A percentile compares a stretch with the other conserved stretches of the same genome.
phyloP scores from a whole-genome alignment of 1,284 basidiomycete genomes.

The Polyporus tsugae region DNA sequence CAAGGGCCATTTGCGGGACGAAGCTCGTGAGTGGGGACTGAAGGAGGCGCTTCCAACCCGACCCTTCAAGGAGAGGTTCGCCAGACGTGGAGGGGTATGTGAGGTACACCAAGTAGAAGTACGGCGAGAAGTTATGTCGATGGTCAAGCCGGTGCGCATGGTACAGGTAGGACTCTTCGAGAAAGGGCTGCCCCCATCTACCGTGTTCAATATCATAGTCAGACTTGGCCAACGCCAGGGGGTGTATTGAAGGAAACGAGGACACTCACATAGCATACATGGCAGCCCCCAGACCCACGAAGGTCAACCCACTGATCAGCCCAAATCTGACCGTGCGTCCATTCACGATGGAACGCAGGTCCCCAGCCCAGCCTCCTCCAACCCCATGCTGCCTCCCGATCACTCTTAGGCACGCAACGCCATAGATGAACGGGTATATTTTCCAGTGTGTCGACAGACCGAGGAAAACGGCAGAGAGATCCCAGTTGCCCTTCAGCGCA shows the following conservation, averaged over 20 bases:
- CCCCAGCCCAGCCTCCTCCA: conserved; percentile 41
- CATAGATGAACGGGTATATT: conserved; percentile 95
- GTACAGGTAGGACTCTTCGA: conserved; percentile 94
- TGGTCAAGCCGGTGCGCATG: conserved; percentile 93
- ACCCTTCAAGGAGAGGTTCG: conserved; percentile 39
- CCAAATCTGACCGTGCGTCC: conserved; percentile 72
- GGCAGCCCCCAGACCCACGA: conserved; percentile 66
- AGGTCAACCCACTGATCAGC: conserved; percentile 72
- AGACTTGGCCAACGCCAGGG: background rate
- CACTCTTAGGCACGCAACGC: conserved; percentile 75
- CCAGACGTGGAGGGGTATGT: conserved; percentile 57
- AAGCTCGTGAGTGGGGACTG: conserved; percentile 77
- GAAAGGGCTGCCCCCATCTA: conserved; percentile 94
- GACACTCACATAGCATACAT: conserved; percentile 83
- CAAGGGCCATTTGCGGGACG: conserved; percentile 76
- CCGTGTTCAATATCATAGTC: background rate
- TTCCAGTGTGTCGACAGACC: conserved; percentile 93
- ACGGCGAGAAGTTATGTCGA: conserved; percentile 97
- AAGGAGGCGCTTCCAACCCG: conserved; percentile 53
- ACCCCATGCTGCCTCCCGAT: conserved; percentile 51
- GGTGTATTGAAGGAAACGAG: conserved; percentile 16
- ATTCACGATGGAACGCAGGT: conserved; percentile 58
- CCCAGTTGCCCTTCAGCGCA: conserved; percentile 62
- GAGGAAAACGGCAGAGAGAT: conserved; percentile 71
- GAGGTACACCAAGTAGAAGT: conserved; percentile 95